Conservation (phyloP, 2,329 filamentous ascomycete genomes). For the Neodidymelliopsis sp. region DNA sequence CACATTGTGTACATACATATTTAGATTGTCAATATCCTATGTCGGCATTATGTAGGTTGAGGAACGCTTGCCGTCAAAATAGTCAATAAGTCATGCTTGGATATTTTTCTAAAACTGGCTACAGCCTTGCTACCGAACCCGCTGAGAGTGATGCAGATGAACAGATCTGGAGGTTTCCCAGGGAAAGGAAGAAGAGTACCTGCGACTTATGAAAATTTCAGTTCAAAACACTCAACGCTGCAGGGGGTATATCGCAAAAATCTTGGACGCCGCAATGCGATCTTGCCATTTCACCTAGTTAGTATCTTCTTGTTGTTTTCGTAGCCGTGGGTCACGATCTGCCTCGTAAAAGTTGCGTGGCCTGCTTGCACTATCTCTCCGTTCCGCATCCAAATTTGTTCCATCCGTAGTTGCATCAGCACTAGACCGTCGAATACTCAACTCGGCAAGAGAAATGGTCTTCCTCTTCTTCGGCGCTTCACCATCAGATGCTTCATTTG, state of each 20-base stretch:
- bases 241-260: slow-evolving; percentile 1
- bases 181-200: too few species aligned
- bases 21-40: background rate
- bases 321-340: slow-evolving; percentile 9
- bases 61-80: background rate
- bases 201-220: too few species aligned
- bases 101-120: too few species aligned
- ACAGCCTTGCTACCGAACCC: background rate
- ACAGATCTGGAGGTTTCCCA: too few species aligned
- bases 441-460: background rate
- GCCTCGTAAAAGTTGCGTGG: slow-evolving; percentile 2
- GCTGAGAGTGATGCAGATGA: too few species aligned
- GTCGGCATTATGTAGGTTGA: background rate
- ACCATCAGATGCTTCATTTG: too few species aligned
- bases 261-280: too few species aligned
- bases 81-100: too few species aligned
- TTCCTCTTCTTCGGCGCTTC: background rate
- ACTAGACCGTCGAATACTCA: background rate
- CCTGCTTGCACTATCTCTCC: background rate
- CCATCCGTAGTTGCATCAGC: background rate
- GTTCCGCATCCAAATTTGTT: background rate
- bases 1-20: background rate
- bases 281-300: too few species aligned
- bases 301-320: too few species aligned
- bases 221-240: too few species aligned